phyloP scores from a whole-genome alignment of 805 yeast genomes.

The Zygoascus flipseniorum region DNA sequence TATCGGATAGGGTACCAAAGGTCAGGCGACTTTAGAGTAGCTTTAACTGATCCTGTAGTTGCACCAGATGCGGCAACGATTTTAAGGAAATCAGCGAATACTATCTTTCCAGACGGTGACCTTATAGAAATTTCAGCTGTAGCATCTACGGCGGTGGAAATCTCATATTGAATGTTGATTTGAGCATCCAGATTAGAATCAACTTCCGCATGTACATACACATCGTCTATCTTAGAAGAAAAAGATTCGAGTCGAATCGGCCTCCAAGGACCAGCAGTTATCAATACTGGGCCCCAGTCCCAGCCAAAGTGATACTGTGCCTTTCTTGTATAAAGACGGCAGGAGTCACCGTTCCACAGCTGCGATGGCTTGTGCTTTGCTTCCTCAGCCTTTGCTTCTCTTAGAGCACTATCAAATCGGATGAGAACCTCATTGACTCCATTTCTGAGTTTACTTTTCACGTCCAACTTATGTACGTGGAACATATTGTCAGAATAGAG shows the following conservation, averaged over 20 bases:
- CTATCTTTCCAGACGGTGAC: neutral
- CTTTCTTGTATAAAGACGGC: conserved; percentile 38
- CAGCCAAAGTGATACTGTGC: conserved; percentile 50
- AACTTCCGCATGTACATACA: conserved; percentile 1
- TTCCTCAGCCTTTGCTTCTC: conserved; percentile 2
- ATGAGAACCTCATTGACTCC: neutral
- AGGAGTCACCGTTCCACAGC: conserved; percentile 36
- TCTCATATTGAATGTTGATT: too few relatives aligned
- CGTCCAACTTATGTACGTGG: conserved; percentile 1
- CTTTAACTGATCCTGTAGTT: neutral
- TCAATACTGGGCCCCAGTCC: conserved; percentile 46
- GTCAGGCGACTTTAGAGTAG: too few relatives aligned
- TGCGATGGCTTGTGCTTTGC: conserved; percentile 3
- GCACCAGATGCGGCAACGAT: neutral
- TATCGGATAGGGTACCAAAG: neutral
- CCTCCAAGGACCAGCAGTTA: conserved; percentile 39
- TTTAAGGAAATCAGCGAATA: neutral
- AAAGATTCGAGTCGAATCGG: conserved; percentile 29
- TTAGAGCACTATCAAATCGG: neutral
- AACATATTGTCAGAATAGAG: conserved; percentile 34
- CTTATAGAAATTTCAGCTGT: neutral
- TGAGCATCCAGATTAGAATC: neutral
- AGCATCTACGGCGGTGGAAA: too few relatives aligned
- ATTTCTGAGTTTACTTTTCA: neutral
- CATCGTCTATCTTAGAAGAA: conserved; percentile 1